Evolutionary conservation across 768 basidiomycete species (phyloP).

Genomic region (Udeniomyces megalosporus): DNA sequence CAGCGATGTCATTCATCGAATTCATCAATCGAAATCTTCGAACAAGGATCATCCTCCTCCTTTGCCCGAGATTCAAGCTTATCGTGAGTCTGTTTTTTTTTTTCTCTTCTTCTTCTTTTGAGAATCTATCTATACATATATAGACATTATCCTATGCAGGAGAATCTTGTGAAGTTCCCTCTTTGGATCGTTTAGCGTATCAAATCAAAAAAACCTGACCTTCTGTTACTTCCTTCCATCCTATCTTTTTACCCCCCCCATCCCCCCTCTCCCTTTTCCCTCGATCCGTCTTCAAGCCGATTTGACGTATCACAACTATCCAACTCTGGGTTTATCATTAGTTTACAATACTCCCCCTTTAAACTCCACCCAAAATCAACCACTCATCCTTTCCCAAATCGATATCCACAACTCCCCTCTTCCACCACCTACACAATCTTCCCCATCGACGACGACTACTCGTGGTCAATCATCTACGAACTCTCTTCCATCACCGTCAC

Average conservation of each 20-base stretch:
- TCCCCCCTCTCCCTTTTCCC: not conserved
- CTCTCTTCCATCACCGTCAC: too few species aligned
- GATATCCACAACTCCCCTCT: slow-evolving; percentile 3
- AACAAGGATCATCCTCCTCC: not conserved
- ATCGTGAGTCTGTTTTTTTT: not conserved
- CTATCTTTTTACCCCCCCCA: not conserved
- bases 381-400: not conserved
- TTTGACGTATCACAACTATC: not conserved
- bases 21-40: not conserved
- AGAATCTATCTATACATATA: too few species aligned
- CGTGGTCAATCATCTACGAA: too few species aligned
- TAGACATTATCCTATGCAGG: not conserved
- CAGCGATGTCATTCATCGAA: not conserved
- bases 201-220: too few species aligned
- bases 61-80: not conserved
- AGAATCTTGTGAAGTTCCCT: not conserved
- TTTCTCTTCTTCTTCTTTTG: not conserved
- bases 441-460: not conserved
- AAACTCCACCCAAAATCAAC: slow-evolving; percentile 14
- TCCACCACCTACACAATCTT: not conserved
- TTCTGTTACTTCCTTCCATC: not conserved
- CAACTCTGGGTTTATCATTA: not conserved
- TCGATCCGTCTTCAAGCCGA: not conserved
- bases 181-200: too few species aligned
- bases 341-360: slow-evolving; percentile 27